These are phyloP conservation scores for Cadophora sp. DNA, from an alignment of 2,329 filamentous ascomycete species.

Conservation along the genomic window DNA sequence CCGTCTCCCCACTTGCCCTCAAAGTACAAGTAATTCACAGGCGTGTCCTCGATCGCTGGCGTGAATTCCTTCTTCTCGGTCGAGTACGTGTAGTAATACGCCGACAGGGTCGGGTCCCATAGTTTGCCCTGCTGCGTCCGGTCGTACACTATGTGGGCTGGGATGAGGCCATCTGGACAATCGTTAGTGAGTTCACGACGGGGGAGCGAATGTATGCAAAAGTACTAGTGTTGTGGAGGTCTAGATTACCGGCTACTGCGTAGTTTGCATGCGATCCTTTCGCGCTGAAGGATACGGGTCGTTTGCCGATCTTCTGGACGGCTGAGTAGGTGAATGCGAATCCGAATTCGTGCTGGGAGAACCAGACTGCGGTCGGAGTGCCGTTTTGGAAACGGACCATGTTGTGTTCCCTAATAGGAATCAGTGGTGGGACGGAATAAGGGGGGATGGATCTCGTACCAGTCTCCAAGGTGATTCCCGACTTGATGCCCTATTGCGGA, in stretches of 20 bases:
- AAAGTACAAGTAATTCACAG: conserved; percentile 87
- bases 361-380: conserved; percentile 80
- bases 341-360: conserved; percentile 89
- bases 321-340: conserved; percentile 86
- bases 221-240: conserved; percentile 68
- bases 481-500: conserved; percentile 30
- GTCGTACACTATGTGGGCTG: conserved; percentile 58
- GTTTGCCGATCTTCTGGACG: conserved; percentile 78
- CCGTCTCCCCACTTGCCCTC: conserved; percentile 90
- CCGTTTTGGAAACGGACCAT: conserved; percentile 88
- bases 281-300: conserved; percentile 72
- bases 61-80: conserved; percentile 38
- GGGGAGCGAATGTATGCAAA: conserved; percentile 42
- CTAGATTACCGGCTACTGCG: conserved; percentile 66
- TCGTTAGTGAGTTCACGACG: not conserved
- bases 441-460: conserved; percentile 44
- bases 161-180: conserved; percentile 50
- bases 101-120: conserved; percentile 67
- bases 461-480: conserved; percentile 63
- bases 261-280: conserved; percentile 76
- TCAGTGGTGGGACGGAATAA: not conserved
- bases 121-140: conserved; percentile 71
- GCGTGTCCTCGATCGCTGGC: conserved; percentile 71
- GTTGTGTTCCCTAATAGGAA: conserved; percentile 70
- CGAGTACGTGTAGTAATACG: conserved; percentile 63